phyloP scores from a whole-genome alignment of 192 early-diverging fungal genomes.

The Backusella macrospora region DNA sequence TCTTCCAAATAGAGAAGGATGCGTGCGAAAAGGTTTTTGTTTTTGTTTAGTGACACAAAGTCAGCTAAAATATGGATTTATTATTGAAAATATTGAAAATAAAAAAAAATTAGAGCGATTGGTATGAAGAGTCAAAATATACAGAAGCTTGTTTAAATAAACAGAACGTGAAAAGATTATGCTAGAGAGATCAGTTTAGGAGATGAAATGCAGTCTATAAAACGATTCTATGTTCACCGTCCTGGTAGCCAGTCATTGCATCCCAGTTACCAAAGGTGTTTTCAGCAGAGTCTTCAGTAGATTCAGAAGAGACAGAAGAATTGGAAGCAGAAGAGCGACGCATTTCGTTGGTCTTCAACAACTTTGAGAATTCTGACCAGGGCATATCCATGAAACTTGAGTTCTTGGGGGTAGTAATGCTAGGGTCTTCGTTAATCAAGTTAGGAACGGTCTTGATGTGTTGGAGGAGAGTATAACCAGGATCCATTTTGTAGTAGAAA shows the following conservation, averaged over 20 bases:
- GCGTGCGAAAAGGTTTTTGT: slow-evolving; percentile 1
- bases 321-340: slow-evolving; percentile 17
- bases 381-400: slow-evolving; percentile 45
- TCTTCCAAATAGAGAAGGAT: slow-evolving; percentile 3
- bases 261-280: slow-evolving; percentile 32
- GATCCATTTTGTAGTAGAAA: slow-evolving; percentile 35
- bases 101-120: background rate
- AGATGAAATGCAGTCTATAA: background rate
- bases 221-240: slow-evolving; percentile 1
- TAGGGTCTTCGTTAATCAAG: slow-evolving; percentile 43
- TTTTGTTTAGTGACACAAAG: slow-evolving; percentile 11
- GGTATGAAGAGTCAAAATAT: slow-evolving; percentile 5
- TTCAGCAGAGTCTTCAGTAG: slow-evolving; percentile 15
- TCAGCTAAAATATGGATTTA: slow-evolving; percentile 16
- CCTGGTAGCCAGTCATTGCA: slow-evolving; percentile 35
- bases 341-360: slow-evolving; percentile 24
- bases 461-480: slow-evolving; percentile 41
- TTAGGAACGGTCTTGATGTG: slow-evolving; percentile 46
- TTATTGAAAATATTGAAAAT: background rate
- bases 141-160: background rate
- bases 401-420: slow-evolving; percentile 42
- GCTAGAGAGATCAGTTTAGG: background rate
- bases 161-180: background rate
- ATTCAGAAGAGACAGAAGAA: slow-evolving; percentile 2
- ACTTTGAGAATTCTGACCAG: slow-evolving; percentile 43